Base-by-base conservation (phyloP, 169 alveolate species). In the Plasmodium relictum region DNA sequence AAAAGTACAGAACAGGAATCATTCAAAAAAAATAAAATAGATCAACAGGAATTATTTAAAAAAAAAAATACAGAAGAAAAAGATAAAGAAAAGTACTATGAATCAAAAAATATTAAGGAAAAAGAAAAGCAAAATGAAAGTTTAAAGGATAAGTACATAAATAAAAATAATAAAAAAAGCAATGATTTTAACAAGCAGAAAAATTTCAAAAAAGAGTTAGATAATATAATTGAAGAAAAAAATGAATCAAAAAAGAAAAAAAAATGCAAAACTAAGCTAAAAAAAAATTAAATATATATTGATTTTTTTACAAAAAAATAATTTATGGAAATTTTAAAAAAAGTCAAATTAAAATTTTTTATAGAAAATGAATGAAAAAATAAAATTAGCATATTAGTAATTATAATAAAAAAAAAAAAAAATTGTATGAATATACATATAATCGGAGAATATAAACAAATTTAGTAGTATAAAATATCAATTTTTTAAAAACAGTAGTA, bases 71-170 rank as follows among this genome's bases (percentile, higher is more conserved):
- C 16, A 3, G 73, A 63, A 63, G 52, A 37, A 31, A 63, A 12
- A 24, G 44, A 26, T 31, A 37, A 22, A 31, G 54, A 63, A 63
- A 63, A 16, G 14, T 24, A 24, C 5, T 31, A 3, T n/a, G 50
- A 39, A 63, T 2, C 37, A 14, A 39, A 39, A 63, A 14, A 0
- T 24, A 8, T 6, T 63, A 39, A 59, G 12, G 69, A 59, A 24
- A 59, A 63, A 0, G 52, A 31, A 63, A 63, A 31, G 26, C 73
- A 63, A 63, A 63, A 63, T 63, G 73, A 63, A 48, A 48, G 7
- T 48, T 48, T 48, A 12, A 48, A 48, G 59, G 18, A 48, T 62
- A 31, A 62, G 24, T 62, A 2, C 16, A 6, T 31, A 62, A 62
- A 3, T 9, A 31, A 62, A 62, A 24, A 24, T 62, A 24, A 26